phyloP scores from a whole-genome alignment of 495 filamentous ascomycete species.

The Penicillium crystallinum region DNA sequence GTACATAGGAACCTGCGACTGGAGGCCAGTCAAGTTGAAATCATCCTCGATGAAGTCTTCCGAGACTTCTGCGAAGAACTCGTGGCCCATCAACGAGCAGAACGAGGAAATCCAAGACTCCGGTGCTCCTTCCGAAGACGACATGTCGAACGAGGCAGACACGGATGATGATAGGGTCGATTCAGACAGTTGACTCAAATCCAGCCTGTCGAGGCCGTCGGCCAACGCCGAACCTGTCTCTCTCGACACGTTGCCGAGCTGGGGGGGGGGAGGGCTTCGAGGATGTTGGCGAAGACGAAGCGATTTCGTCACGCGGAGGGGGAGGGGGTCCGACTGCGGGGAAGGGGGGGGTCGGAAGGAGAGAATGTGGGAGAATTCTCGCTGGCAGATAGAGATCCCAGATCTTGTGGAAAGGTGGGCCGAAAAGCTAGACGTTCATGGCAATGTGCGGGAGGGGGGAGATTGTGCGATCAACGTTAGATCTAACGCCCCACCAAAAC shows the following conservation, averaged over 20 bases:
- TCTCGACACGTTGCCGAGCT: slow-evolving; percentile 50
- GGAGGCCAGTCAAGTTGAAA: slow-evolving; percentile 94
- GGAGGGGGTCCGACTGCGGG: not conserved
- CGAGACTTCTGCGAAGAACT: slow-evolving; percentile 97
- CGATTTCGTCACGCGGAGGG: slow-evolving; percentile 24
- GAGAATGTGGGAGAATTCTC: not conserved
- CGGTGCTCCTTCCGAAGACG: slow-evolving; percentile 73
- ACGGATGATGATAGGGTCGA: slow-evolving; percentile 45
- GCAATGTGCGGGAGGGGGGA: slow-evolving; percentile 32
- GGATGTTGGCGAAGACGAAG: slow-evolving; percentile 18
- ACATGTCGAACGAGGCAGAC: slow-evolving; percentile 51
- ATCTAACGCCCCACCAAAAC: slow-evolving; percentile 18
- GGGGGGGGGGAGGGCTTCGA: slow-evolving; percentile 14
- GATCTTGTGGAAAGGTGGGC: slow-evolving; percentile 8
- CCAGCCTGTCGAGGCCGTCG: slow-evolving; percentile 49
- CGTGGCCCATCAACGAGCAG: slow-evolving; percentile 90
- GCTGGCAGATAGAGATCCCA: not conserved
- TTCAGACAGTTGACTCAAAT: slow-evolving; percentile 47
- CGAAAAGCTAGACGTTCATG: slow-evolving; percentile 31
- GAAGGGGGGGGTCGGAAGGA: slow-evolving; percentile 5
- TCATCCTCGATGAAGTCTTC: slow-evolving; percentile 99
- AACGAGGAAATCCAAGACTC: slow-evolving; percentile 98
- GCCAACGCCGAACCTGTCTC: slow-evolving; percentile 48
- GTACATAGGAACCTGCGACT: slow-evolving; percentile 96
- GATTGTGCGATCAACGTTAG: slow-evolving; percentile 35